A percentile compares a stretch with the other conserved stretches of the same genome.
Conservation (phyloP, 768 basidiomycete genomes). For the Auricularia cornea region DNA sequence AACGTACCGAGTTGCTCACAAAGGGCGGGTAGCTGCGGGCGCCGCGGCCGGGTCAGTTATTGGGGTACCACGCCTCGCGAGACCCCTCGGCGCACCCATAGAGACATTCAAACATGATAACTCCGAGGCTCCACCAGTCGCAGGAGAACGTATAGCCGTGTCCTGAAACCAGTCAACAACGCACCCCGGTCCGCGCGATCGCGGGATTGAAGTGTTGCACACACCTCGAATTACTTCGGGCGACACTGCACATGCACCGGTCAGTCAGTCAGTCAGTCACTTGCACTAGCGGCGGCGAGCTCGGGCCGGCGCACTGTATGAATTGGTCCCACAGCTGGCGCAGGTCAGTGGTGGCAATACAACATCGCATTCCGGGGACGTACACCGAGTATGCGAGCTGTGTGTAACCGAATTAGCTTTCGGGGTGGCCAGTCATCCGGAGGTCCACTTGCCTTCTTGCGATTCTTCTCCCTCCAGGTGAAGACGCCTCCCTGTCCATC, state of each 20-base stretch:
- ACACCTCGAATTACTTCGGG: conserved; percentile 74
- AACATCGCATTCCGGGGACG: conserved; percentile 17
- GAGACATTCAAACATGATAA: conserved; percentile 94
- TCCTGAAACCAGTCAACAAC: conserved; percentile 18
- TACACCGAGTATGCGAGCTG: conserved; percentile 87
- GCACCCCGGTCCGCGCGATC: too few relatives aligned
- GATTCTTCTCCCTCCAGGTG: conserved; percentile 92
- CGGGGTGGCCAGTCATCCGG: background rate
- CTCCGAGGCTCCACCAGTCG: conserved; percentile 98
- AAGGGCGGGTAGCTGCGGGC: conserved; percentile 80
- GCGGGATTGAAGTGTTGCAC: background rate
- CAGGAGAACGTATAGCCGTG: conserved; percentile 91
- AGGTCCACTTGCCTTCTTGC: conserved; percentile 59
- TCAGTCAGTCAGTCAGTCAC: background rate
- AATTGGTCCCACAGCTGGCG: conserved; percentile 73
- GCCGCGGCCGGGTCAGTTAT: background rate
- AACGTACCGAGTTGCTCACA: conserved; percentile 81
- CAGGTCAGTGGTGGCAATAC: conserved; percentile 16
- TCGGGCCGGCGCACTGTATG: conserved; percentile 51
- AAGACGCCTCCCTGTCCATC: conserved; percentile 73
- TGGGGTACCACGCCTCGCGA: background rate
- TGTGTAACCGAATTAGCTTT: background rate
- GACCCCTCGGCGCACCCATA: conserved; percentile 49
- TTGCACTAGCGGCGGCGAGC: conserved; percentile 11
- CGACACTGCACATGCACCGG: conserved; percentile 52